Conservation (phyloP, 805 yeast genomes). For the Ogataea nitratoaversa region DNA sequence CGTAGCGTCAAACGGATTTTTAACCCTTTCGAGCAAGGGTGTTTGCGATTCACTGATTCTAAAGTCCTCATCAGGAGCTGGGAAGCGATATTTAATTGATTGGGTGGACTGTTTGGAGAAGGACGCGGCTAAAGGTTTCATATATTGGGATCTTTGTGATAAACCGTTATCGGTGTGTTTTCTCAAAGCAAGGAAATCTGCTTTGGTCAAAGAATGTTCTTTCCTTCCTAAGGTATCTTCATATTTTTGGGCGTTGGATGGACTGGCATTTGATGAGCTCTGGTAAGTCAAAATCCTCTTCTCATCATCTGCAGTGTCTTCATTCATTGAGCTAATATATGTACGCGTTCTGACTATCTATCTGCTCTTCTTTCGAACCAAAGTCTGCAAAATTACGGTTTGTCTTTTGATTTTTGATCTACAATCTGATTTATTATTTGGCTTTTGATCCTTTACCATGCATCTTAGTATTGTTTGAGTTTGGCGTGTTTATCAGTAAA, state of each 20-base stretch:
- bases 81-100: not conserved
- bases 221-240: constrained; percentile 1
- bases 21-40: constrained; percentile 27
- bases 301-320: not conserved
- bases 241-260: not conserved
- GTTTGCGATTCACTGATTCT: constrained; percentile 18
- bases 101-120: not conserved
- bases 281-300: not conserved
- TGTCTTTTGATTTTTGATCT: too few species aligned
- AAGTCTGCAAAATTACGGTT: too few species aligned
- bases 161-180: not conserved
- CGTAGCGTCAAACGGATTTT: constrained; percentile 36
- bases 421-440: too few species aligned
- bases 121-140: not conserved
- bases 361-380: too few species aligned
- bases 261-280: not conserved
- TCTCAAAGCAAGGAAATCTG: not conserved
- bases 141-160: not conserved
- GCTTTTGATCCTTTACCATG: too few species aligned
- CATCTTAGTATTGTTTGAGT: too few species aligned
- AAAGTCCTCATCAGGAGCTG: constrained; percentile 2
- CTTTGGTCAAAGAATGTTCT: not conserved
- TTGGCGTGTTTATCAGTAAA: too few species aligned
- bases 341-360: too few species aligned
- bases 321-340: not conserved